These are phyloP conservation scores for Magnusiomyces magnusii DNA, from an alignment of 1,139 yeast genomes.

Conservation along the genomic window DNA sequence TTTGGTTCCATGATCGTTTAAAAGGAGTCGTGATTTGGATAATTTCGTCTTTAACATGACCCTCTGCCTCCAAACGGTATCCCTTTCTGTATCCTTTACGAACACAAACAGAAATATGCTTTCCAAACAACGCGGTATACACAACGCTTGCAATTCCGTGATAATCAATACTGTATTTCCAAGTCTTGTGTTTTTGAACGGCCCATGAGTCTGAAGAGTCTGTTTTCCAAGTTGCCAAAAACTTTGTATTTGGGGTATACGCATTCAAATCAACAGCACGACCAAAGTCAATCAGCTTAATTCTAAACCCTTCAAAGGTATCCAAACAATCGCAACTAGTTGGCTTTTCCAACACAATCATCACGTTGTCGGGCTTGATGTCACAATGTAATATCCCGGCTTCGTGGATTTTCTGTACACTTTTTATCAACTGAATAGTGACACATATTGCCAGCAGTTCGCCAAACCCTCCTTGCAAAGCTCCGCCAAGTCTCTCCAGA, in stretches of 20 bases:
- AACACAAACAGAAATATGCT: slow-evolving; percentile 40
- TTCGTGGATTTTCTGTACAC: slow-evolving; percentile 55
- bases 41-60: slow-evolving; percentile 15
- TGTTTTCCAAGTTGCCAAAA: slow-evolving; percentile 54
- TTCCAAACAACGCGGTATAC: slow-evolving; percentile 57
- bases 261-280: slow-evolving; percentile 66
- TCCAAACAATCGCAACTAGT: neutral
- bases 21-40: slow-evolving; percentile 41
- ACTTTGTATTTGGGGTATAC: slow-evolving; percentile 44
- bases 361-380: slow-evolving; percentile 78
- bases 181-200: slow-evolving; percentile 52
- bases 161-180: slow-evolving; percentile 83
- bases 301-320: neutral
- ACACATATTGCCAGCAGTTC: slow-evolving; percentile 60
- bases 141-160: slow-evolving; percentile 73
- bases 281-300: slow-evolving; percentile 75
- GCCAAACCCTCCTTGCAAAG: slow-evolving; percentile 38
- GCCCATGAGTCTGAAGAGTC: slow-evolving; percentile 74
- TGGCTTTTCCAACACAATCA: slow-evolving; percentile 49
- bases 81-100: slow-evolving; percentile 25
- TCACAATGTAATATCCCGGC: slow-evolving; percentile 77
- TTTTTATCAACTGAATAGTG: slow-evolving; percentile 53
- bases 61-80: slow-evolving; percentile 16
- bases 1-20: slow-evolving; percentile 72
- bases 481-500: neutral